Base-by-base conservation (phyloP, 805 yeast genomes). In the Lachancea kluyveri region DNA sequence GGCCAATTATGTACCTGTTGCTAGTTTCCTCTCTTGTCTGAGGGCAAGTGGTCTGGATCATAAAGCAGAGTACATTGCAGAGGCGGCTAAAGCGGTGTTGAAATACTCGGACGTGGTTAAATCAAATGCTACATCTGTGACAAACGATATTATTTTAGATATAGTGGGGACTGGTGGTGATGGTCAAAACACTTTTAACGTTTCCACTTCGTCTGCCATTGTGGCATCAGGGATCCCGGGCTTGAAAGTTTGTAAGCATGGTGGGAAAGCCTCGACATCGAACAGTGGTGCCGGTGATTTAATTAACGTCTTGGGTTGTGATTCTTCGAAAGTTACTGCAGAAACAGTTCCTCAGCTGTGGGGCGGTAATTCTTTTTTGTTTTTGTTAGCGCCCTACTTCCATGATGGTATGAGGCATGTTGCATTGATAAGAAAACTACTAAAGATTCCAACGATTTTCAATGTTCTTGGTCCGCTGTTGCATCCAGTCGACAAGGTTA, bases 81-180 rank as follows among this genome's bases (percentile, higher is more conserved):
- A 84, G 6, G 96, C 96, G 0, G 96, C 86, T 1, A 62, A 65
- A 13, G 77, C 92, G 2, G 72, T 90, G 16, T 61, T 83, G 39
- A 73, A 74, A 45, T 79, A 70, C 45, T 77, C 92, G 5, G 70
- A 69, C 29, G 44, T 64, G 2, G 71, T 85, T n/a, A 62, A 68
- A 7, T 54, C 67, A 2, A 47, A 59, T 6, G 44, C 50, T 1
- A 70, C 72, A 9, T 72, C 70, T 23, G 46, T 60, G 1, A 58
- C 55, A 1, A 81, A 81, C 0, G 80, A 71, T 44, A 67, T 80
- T 5, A 40, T 46, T 7, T 37, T 54, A 16, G 99, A 92, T 56
- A 84, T 92, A 18, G 99, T 92, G 5, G 99, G 99, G 2, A 92
- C 99, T 0, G 99, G 99, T 17, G 99, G 99, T 10, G 99, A 92